Evolutionary conservation across 1,284 basidiomycete genomes (phyloP).

Genomic region (Mycocalia duriaeana): DNA sequence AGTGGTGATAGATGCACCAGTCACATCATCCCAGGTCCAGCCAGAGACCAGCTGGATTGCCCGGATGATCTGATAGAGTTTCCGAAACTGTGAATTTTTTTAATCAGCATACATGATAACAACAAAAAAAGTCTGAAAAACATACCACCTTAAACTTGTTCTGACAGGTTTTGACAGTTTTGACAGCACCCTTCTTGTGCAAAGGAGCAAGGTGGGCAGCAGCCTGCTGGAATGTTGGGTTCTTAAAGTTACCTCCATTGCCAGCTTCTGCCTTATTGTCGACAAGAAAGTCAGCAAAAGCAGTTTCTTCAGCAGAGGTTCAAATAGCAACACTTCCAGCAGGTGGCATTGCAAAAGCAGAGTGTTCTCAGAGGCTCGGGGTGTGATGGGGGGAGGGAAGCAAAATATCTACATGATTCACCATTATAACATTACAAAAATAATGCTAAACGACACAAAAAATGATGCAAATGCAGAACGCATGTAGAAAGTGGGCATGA

Average conservation of each 20-base stretch:
- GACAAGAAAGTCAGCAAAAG: too few relatives aligned
- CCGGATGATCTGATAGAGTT: conserved; percentile 4
- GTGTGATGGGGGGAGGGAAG: too few relatives aligned
- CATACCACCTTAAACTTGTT: conserved; percentile 10
- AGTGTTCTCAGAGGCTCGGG: too few relatives aligned
- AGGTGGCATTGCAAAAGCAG: too few relatives aligned
- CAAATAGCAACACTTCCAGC: too few relatives aligned
- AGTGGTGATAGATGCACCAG: conserved; percentile 9
- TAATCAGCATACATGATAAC: background rate
- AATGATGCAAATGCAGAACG: too few relatives aligned
- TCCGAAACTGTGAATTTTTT: conserved; percentile 4
- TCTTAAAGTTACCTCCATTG: conserved; percentile 18
- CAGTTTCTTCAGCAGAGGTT: too few relatives aligned
- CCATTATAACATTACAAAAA: too few relatives aligned
- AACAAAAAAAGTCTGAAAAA: conserved; percentile 3
- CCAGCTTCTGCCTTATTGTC: too few relatives aligned
- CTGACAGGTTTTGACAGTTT: conserved; percentile 6
- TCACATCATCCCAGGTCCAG: conserved; percentile 12
- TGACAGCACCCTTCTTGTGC: background rate
- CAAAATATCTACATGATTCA: too few relatives aligned
- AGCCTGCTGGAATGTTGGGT: conserved; percentile 11
- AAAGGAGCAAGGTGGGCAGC: background rate
- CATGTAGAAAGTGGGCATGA: too few relatives aligned
- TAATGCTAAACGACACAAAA: too few relatives aligned
- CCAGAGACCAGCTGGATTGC: conserved; percentile 10